phyloP scores from a whole-genome alignment of 2,329 filamentous ascomycete species.

The Apiospora rasikravindrae region DNA sequence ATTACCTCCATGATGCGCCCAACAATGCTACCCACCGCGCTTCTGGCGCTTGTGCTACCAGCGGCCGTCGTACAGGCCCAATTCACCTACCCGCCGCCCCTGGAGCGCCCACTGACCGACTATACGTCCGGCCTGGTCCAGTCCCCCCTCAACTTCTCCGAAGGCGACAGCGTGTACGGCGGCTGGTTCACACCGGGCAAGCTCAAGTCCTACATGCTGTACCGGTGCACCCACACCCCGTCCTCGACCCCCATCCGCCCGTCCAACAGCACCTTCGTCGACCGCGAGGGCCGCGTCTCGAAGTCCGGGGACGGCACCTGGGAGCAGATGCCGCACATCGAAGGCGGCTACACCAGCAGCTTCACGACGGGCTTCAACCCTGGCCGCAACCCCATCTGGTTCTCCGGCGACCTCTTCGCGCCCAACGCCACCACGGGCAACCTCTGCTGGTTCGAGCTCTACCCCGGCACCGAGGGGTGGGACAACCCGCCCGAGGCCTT shows the following conservation, averaged over 20 bases:
- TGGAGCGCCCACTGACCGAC: background rate
- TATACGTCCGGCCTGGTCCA: background rate
- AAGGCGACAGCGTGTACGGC: slow-evolving; percentile 3
- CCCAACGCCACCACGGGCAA: background rate
- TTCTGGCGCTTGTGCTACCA: background rate
- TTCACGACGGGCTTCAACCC: background rate
- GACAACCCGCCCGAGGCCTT: background rate
- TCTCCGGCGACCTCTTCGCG: slow-evolving; percentile 1
- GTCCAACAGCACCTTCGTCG: background rate
- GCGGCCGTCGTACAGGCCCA: background rate
- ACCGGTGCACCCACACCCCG: background rate
- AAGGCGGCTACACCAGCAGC: background rate
- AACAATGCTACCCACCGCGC: background rate
- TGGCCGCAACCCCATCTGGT: background rate
- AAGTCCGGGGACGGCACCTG: background rate
- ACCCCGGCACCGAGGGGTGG: background rate
- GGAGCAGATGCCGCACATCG: background rate
- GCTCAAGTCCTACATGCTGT: background rate
- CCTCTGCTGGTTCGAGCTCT: slow-evolving; percentile 12
- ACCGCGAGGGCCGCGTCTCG: background rate
- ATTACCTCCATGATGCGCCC: background rate
- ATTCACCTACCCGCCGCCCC: background rate
- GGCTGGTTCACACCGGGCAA: background rate
- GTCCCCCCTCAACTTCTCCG: background rate
- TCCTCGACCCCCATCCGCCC: background rate